phyloP scores from a whole-genome alignment of 352 stramenopile species.

The Peronospora tabacina region DNA sequence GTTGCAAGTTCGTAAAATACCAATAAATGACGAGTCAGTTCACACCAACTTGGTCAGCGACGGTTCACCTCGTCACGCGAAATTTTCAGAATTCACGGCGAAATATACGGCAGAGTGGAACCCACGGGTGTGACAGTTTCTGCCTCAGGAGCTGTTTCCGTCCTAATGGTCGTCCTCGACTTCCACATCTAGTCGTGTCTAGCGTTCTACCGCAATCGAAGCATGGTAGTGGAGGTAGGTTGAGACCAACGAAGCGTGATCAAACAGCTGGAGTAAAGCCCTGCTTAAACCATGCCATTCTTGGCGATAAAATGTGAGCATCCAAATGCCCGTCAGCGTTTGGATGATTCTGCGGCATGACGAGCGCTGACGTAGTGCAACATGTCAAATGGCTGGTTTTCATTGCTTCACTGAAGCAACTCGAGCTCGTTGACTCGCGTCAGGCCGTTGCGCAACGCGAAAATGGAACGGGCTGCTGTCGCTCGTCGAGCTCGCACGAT shows the following conservation, averaged over 20 bases:
- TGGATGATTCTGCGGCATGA: neutral
- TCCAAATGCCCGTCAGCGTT: conserved; percentile 6
- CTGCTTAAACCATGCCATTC: conserved; percentile 12
- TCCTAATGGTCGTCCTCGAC: no score
- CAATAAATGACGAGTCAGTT: conserved; percentile 21
- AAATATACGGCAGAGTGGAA: neutral
- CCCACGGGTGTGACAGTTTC: neutral
- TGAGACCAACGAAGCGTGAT: no score
- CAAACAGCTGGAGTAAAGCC: no score
- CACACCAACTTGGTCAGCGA: conserved; percentile 16
- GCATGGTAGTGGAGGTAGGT: no score
- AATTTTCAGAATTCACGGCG: conserved; percentile 21
- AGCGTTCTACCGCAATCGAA: no score
- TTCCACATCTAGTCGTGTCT: no score
- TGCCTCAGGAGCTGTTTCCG: no score
- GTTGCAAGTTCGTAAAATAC: conserved; percentile 27
- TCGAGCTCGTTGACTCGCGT: neutral
- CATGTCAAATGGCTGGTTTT: conserved; percentile 11
- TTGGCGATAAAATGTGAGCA: conserved; percentile 12
- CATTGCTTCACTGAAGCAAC: conserved; percentile 8
- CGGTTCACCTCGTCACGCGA: conserved; percentile 21
- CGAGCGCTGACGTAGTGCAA: conserved; percentile 2
- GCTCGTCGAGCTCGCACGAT: conserved; percentile 13
- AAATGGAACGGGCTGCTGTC: conserved; percentile 10
- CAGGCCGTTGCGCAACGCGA: conserved; percentile 4